phyloP scores from a whole-genome alignment of 768 basidiomycete genomes.

The Lactarius deliciosus region DNA sequence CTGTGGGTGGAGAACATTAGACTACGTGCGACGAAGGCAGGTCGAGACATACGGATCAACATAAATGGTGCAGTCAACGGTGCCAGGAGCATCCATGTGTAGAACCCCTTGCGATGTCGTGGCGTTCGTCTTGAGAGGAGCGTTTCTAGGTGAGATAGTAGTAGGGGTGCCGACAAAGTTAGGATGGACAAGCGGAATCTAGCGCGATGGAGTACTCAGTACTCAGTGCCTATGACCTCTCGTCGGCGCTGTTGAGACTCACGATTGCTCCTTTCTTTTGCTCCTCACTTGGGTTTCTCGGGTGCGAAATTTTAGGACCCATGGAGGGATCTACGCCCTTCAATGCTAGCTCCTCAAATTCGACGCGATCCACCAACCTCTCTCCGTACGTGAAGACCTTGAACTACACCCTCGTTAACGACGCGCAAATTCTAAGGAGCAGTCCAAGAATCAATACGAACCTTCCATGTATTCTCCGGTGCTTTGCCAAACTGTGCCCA shows the following conservation, averaged over 20 bases:
- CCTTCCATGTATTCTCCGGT: constrained; percentile 68
- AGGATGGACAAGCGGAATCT: constrained; percentile 67
- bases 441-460: constrained; percentile 36
- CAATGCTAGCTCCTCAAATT: constrained; percentile 78
- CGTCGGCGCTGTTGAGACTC: not conserved
- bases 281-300: constrained; percentile 23
- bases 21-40: not conserved
- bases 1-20: constrained; percentile 38
- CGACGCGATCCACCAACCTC: constrained; percentile 65
- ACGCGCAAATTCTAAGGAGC: not conserved
- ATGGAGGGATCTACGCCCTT: constrained; percentile 70
- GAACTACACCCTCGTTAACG: constrained; percentile 42
- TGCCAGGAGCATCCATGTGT: constrained; percentile 60
- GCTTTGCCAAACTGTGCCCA: constrained; percentile 74
- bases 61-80: constrained; percentile 77
- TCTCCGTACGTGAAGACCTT: constrained; percentile 64
- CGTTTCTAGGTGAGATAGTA: constrained; percentile 46
- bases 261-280: constrained; percentile 23
- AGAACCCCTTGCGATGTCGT: constrained; percentile 64
- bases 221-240: not conserved
- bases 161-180: constrained; percentile 37
- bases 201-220: constrained; percentile 13
- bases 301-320: constrained; percentile 44
- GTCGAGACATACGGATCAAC: constrained; percentile 61
- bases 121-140: constrained; percentile 58